A percentile compares a stretch with the other conserved stretches of the same genome.
Conservation (phyloP, 768 basidiomycete genomes). For the Gymnopilus junonius region DNA sequence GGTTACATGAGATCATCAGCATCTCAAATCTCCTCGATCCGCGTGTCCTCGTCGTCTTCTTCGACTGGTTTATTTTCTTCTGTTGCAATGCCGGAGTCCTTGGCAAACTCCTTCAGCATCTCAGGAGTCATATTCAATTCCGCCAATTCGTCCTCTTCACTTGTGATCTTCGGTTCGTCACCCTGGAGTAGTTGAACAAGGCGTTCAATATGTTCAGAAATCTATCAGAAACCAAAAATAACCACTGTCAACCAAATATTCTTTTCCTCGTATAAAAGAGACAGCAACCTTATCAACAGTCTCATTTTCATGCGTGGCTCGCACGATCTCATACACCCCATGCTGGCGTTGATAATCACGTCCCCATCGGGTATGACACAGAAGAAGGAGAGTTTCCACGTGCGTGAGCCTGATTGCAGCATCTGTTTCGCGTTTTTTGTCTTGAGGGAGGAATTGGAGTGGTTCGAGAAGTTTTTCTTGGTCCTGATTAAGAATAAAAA, state of each 20-base stretch:
- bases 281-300: conserved; percentile 68
- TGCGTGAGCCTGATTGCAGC: conserved; percentile 75
- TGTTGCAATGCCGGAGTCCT: neutral
- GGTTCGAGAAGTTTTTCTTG: conserved; percentile 85
- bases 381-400: conserved; percentile 86
- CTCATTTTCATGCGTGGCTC: conserved; percentile 79
- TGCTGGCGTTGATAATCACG: conserved; percentile 78
- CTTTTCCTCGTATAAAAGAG: neutral
- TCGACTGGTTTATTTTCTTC: conserved; percentile 45
- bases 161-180: conserved; percentile 62
- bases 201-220: conserved; percentile 86
- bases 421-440: conserved; percentile 86
- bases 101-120: conserved; percentile 9
- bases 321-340: conserved; percentile 88
- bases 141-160: conserved; percentile 33
- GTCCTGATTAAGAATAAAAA: conserved; percentile 52
- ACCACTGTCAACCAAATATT: neutral
- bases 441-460: conserved; percentile 86
- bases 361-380: conserved; percentile 90
- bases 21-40: conserved; percentile 78
- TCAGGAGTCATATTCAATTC: conserved; percentile 19
- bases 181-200: conserved; percentile 87
- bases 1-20: too few relatives aligned
- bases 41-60: conserved; percentile 73
- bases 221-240: conserved; percentile 43